These are phyloP conservation scores for Tolypocladium cylindrosporum DNA, from an alignment of 2,329 filamentous ascomycete genomes.

Conservation along the genomic window DNA sequence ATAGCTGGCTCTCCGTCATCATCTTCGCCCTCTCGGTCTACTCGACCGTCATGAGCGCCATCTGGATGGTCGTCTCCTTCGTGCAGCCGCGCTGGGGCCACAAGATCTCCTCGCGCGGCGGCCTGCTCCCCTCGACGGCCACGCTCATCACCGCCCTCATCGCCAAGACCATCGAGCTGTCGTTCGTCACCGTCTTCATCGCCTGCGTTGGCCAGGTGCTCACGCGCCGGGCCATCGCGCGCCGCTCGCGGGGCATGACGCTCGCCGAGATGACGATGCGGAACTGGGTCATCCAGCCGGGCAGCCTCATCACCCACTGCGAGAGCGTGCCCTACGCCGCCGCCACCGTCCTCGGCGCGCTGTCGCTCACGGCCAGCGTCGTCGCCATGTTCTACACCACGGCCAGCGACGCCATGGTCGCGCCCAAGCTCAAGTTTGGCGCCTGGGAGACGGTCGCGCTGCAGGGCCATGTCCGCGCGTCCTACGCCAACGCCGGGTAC, in stretches of 20 bases:
- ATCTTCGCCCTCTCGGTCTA: slow-evolving; percentile 45
- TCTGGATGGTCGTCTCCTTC: slow-evolving; percentile 57
- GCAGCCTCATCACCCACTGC: slow-evolving; percentile 61
- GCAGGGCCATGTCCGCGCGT: slow-evolving; percentile 45
- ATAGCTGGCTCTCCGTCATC: slow-evolving; percentile 39
- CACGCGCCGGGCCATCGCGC: slow-evolving; percentile 56
- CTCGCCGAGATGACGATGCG: slow-evolving; percentile 72
- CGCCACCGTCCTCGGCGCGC: slow-evolving; percentile 49
- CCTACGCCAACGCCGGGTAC: slow-evolving; percentile 54
- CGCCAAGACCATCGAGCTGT: slow-evolving; percentile 68
- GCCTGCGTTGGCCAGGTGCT: slow-evolving; percentile 66
- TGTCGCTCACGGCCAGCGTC: slow-evolving; percentile 56
- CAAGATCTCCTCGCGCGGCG: slow-evolving; percentile 40
- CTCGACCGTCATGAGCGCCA: slow-evolving; percentile 51
- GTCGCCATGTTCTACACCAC: slow-evolving; percentile 66
- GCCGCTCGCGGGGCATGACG: slow-evolving; percentile 53
- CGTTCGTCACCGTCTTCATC: slow-evolving; percentile 69
- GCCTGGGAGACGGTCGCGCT: slow-evolving; percentile 38
- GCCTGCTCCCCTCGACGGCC: slow-evolving; percentile 52
- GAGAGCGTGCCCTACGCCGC: slow-evolving; percentile 55
- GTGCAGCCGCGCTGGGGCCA: slow-evolving; percentile 52
- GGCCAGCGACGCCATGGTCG: slow-evolving; percentile 64
- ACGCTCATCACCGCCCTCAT: slow-evolving; percentile 57
- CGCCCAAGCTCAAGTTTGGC: slow-evolving; percentile 58
- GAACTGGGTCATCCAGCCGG: slow-evolving; percentile 63